Base-by-base conservation (phyloP, 805 yeast genomes). In the Pichia rugopelliculosa region DNA sequence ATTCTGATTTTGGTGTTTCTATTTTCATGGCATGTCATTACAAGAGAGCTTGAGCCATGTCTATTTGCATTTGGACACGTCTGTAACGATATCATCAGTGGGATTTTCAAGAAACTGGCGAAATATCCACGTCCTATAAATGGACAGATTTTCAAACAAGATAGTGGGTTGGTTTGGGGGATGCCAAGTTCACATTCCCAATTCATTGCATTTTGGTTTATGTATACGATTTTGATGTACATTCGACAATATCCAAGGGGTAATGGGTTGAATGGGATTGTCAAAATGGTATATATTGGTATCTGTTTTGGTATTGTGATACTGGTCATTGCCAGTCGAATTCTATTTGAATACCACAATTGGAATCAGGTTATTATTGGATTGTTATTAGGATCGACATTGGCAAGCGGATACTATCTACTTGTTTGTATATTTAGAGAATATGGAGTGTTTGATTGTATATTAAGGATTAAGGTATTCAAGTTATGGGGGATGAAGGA, bases 161-260 rank as follows among this genome's bases (percentile, higher is more conserved):
- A 59, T 25, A 60, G 66, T 12, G 54, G 56, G 1, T 52, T 63
- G 22, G 81, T 84, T 0, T 89, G 83, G 62, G 99, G 99, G 0
- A 91, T 91, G 97, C 99, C 99, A 0, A 81, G 90, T 45, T 96
- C 99, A 1, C 99, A 91, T 65, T 80, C 96, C 0, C 99, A 91
- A 67, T 93, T 90, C 64, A 85, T 91, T 89, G 95, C 96, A 2
- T 93, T 80, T 61, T 80, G 84, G 53, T 74, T 79, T n/a, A 69
- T 75, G 8, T 85, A 81, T 59, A 68, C 74, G 51, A 56, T 72
- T 3, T 70, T 84, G 49, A 67, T 70, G 44, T 54, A 62, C 53
- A 67, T 73, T 59, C 67, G 79, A 78, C 63, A 67, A 52, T 65
- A 40, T 13, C 59, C 56, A 37, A 5, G 21, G 20, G 3, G 1